A percentile compares a stretch with the other conserved stretches of the same genome.
phyloP scores from a whole-genome alignment of 768 basidiomycete species.

The Paxillus rubicundulus region DNA sequence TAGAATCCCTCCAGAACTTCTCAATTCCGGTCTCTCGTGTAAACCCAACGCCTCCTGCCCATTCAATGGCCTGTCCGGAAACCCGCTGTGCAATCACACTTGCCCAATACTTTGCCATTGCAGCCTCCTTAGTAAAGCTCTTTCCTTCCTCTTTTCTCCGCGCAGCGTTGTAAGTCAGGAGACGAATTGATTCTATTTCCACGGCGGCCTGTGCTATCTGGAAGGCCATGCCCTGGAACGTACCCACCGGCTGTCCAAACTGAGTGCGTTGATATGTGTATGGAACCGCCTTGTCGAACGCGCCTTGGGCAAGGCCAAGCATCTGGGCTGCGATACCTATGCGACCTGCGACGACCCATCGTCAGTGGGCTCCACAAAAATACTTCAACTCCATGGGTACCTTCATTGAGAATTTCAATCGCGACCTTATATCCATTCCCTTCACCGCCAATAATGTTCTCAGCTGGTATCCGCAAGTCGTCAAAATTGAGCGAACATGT shows the following conservation, averaged over 20 bases:
- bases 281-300: slow-evolving; percentile 92
- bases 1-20: slow-evolving; percentile 95
- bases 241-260: slow-evolving; percentile 91
- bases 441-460: slow-evolving; percentile 89
- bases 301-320: slow-evolving; percentile 96
- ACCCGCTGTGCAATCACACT: slow-evolving; percentile 89
- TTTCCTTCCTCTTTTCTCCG: slow-evolving; percentile 89
- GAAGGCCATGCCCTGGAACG: slow-evolving; percentile 95
- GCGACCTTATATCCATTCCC: slow-evolving; percentile 96
- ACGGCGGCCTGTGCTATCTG: slow-evolving; percentile 89
- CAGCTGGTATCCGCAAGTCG: slow-evolving; percentile 78
- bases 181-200: slow-evolving; percentile 84
- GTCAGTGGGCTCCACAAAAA: not conserved
- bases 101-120: slow-evolving; percentile 96
- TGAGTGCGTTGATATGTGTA: slow-evolving; percentile 94
- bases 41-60: slow-evolving; percentile 92
- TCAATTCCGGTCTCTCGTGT: slow-evolving; percentile 94
- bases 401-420: slow-evolving; percentile 96
- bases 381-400: slow-evolving; percentile 27
- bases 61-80: slow-evolving; percentile 88
- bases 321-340: slow-evolving; percentile 99
- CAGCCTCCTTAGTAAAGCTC: slow-evolving; percentile 88
- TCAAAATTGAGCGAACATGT: slow-evolving; percentile 96
- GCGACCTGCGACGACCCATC: slow-evolving; percentile 47
- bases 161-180: slow-evolving; percentile 96